Base-by-base conservation (phyloP, 2,329 filamentous ascomycete species). In the Trichocomaceae sp. region DNA sequence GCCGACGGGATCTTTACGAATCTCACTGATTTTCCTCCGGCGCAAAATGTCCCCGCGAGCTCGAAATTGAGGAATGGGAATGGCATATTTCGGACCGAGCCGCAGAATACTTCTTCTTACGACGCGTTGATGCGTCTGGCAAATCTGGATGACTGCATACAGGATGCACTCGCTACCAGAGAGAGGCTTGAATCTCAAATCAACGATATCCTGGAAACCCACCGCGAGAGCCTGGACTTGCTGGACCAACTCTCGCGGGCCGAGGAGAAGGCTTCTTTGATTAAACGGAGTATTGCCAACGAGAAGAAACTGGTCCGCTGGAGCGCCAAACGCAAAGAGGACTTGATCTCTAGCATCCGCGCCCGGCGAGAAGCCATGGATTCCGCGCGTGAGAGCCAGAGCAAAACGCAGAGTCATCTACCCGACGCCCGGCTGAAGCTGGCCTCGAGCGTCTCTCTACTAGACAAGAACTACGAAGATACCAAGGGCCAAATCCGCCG, bases 131-230 rank as follows among this genome's bases (percentile, higher is more conserved):
- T 96, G 85, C 86, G 88, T 57, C 78, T 97, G 10, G 86, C 88
- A 5, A 96, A 91, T 56, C 78, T 97, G 15, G 90, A 96, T 59
- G 88, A 87, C 66, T 95, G 90, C 53, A 88, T 96, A 22, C 90
- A 95, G 66, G 92, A 97, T 69, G 90, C 90, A 1, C 74, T 96
- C 9, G 82, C 84, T 1, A 95, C 89, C 0, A 83, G 87, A 13
- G 83, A 87, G 57, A 79, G 80, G 52, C 77, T 97, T 8, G 83
- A 88, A 47, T 73, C 79, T n/a, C 88, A 96, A 60, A 95, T 96
- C 60, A 88, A 88, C 48, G 60, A 63, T 3, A 70, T 77, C 39
- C 61, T 78, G 6, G 63, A 69, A 23, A 64, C 69, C 44, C 71
- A 76, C 22, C 68, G 69, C 37, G 46, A 52, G 17, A 60, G 66